Percentiles rank a stretch among this genome's conserved stretches.
These are phyloP conservation scores for Fusarium bulbicola DNA, from an alignment of 2,329 filamentous ascomycete species.

Conservation along the genomic window DNA sequence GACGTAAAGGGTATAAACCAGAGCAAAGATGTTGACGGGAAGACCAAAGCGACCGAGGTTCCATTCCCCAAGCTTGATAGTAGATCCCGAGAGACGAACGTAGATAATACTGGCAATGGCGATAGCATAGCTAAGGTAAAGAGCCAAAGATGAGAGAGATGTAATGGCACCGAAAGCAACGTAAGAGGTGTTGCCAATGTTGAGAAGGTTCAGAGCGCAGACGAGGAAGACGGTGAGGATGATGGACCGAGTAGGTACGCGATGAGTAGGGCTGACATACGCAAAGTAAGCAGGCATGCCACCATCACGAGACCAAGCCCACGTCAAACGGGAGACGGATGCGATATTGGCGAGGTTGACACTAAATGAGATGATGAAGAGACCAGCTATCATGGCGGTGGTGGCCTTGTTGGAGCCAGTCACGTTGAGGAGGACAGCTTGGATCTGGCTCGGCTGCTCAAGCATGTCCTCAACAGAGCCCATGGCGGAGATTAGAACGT, in stretches of 20 bases:
- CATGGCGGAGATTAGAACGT: conserved; percentile 40
- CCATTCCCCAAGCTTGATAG: conserved; percentile 38
- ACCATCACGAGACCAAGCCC: conserved; percentile 41
- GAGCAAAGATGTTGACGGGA: conserved; percentile 31
- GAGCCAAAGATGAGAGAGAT: conserved; percentile 35
- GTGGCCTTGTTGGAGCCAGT: conserved; percentile 35
- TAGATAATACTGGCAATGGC: conserved; percentile 39
- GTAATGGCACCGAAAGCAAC: conserved; percentile 40
- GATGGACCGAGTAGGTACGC: conserved; percentile 37
- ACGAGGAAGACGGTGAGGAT: conserved; percentile 38
- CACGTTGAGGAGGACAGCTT: conserved; percentile 31
- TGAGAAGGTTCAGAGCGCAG: conserved; percentile 39
- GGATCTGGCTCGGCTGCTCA: conserved; percentile 33
- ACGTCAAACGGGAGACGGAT: conserved; percentile 37
- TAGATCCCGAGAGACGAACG: conserved; percentile 12
- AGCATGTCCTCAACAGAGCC: conserved; percentile 39
- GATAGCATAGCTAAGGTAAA: conserved; percentile 41
- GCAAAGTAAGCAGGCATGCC: conserved; percentile 40
- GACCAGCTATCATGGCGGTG: conserved; percentile 37
- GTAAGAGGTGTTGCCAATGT: conserved; percentile 40
- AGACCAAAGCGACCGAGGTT: conserved; percentile 34
- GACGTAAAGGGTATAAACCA: conserved; percentile 37
- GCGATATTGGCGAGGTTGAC: conserved; percentile 40
- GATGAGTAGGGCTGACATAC: conserved; percentile 36
- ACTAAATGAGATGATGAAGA: conserved; percentile 40